phyloP scores from a whole-genome alignment of 106 monocot genomes.

The Dendrobium chrysotoxum region DNA sequence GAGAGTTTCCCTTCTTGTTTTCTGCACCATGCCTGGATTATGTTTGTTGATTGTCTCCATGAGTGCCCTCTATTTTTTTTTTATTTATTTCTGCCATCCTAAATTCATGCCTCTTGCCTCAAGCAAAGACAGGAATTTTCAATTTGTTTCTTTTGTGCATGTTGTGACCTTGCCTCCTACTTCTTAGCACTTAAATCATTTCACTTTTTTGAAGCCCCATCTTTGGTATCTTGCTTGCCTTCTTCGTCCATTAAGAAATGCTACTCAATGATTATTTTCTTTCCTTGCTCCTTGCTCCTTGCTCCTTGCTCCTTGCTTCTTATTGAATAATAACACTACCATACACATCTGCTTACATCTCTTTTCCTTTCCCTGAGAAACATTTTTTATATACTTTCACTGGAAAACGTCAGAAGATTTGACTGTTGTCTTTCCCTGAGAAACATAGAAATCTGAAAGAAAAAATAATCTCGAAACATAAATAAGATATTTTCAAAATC shows the following conservation, averaged over 20 bases:
- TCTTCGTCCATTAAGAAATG: not conserved
- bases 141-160: constrained; percentile 27
- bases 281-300: not conserved
- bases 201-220: not conserved
- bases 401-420: not conserved
- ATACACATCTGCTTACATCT: not conserved
- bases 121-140: constrained; percentile 74
- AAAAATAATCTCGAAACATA: not conserved
- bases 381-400: not conserved
- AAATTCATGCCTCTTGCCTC: constrained; percentile 7
- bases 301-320: not conserved
- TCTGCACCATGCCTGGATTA: constrained; percentile 53
- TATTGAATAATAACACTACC: not conserved
- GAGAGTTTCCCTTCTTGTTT: constrained; percentile 51
- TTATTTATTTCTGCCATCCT: not conserved
- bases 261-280: not conserved
- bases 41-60: constrained; percentile 46
- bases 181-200: not conserved
- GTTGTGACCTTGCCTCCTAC: constrained; percentile 31
- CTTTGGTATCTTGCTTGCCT: not conserved
- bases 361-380: not conserved
- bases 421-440: not conserved
- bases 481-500: not conserved
- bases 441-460: not conserved
- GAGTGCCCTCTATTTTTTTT: constrained; percentile 36